Conservation (phyloP, 2,329 filamentous ascomycete genomes). For the Ramularia collo-cygni region DNA sequence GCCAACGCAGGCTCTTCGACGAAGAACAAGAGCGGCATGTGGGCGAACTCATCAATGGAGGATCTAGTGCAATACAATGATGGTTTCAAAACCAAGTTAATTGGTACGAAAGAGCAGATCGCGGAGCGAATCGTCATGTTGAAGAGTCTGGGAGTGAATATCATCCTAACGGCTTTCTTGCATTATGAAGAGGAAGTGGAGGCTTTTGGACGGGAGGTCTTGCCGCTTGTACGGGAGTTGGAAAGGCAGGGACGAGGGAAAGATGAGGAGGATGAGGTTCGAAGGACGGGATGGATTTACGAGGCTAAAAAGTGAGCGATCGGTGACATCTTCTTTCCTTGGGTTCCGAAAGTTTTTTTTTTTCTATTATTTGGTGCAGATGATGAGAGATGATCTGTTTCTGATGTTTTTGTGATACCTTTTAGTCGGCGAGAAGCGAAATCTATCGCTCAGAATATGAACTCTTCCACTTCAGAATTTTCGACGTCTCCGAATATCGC, state of each 20-base stretch:
- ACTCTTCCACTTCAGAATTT: too few species aligned
- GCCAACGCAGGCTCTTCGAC: conserved; percentile 46
- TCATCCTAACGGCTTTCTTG: conserved; percentile 44
- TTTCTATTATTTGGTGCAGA: background rate
- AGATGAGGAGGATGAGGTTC: conserved; percentile 42
- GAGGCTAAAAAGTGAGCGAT: conserved; percentile 23
- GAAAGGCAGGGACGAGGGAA: conserved; percentile 44
- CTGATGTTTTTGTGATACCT: conserved; percentile 7
- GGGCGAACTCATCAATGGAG: conserved; percentile 46
- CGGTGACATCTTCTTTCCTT: too few species aligned
- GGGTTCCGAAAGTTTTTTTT: conserved; percentile 16
- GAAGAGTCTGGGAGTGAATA: conserved; percentile 40
- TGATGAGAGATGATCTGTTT: background rate
- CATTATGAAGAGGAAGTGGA: conserved; percentile 50
- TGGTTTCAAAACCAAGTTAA: conserved; percentile 50
- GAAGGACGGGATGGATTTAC: conserved; percentile 44
- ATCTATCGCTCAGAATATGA: too few species aligned
- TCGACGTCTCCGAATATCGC: background rate
- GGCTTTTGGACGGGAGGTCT: conserved; percentile 41
- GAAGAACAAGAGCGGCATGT: conserved; percentile 46
- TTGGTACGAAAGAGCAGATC: conserved; percentile 47
- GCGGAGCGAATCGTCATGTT: conserved; percentile 44
- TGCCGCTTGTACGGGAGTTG: conserved; percentile 43
- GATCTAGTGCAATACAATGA: conserved; percentile 51
- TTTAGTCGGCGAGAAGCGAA: too few species aligned